Conservation (phyloP, 1,284 basidiomycete species). For the Flammula alnicola region DNA sequence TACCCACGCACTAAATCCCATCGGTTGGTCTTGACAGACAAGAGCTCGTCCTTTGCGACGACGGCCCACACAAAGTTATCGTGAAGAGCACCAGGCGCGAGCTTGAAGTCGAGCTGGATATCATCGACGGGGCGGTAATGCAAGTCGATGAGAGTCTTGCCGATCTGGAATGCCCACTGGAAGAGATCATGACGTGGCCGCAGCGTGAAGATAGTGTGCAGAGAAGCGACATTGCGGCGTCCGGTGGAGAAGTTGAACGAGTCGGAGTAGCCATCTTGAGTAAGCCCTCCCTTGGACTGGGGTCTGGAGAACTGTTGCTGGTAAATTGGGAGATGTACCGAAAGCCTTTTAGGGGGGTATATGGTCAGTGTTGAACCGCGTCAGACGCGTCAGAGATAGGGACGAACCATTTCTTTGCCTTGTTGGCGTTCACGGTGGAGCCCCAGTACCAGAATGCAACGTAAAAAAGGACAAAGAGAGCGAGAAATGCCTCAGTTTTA, state of each 20-base stretch:
- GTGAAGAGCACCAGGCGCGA: slow-evolving; percentile 56
- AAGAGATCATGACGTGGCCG: slow-evolving; percentile 84
- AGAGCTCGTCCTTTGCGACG: slow-evolving; percentile 79
- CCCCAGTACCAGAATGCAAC: slow-evolving; percentile 58
- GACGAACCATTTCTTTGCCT: slow-evolving; percentile 61
- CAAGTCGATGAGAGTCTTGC: slow-evolving; percentile 72
- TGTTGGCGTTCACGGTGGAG: slow-evolving; percentile 54
- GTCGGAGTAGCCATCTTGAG: slow-evolving; percentile 74
- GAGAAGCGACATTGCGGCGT: slow-evolving; percentile 71
- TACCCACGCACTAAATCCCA: slow-evolving; percentile 82
- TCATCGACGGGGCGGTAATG: slow-evolving; percentile 71
- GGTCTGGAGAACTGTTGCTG: slow-evolving; percentile 73
- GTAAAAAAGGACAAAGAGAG: slow-evolving; percentile 60
- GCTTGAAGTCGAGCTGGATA: slow-evolving; percentile 77
- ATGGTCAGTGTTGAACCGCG: slow-evolving; percentile 19
- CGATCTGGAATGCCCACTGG: slow-evolving; percentile 64
- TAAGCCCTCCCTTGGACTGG: slow-evolving; percentile 48
- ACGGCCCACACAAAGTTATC: slow-evolving; percentile 84
- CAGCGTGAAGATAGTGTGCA: slow-evolving; percentile 81
- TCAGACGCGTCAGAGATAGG: slow-evolving; percentile 13
- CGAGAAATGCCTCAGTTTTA: slow-evolving; percentile 63
- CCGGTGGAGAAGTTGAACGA: slow-evolving; percentile 88
- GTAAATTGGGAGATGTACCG: slow-evolving; percentile 59
- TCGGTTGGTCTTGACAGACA: slow-evolving; percentile 67
- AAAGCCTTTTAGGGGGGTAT: slow-evolving; percentile 51